Conservation (phyloP, 2,329 filamentous ascomycete species). For the Diplodia sapinea region DNA sequence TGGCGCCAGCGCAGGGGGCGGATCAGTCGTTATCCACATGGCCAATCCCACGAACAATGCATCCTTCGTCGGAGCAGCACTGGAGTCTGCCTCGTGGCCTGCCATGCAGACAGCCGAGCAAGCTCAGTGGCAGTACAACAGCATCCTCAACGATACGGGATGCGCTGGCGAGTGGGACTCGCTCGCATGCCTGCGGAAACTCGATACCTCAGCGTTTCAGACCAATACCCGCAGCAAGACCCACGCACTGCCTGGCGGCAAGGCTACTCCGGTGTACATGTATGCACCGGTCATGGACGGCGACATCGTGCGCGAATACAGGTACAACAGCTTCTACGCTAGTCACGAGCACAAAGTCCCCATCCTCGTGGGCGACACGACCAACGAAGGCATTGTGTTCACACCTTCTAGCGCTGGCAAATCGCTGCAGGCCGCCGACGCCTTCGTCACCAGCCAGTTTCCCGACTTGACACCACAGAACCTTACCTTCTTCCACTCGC, state of each 20-base stretch:
- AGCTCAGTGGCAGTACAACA: conserved; percentile 52
- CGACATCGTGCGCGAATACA: conserved; percentile 50
- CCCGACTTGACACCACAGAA: conserved; percentile 42
- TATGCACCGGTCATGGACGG: conserved; percentile 53
- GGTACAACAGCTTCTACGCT: conserved; percentile 45
- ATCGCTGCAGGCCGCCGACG: conserved; percentile 39
- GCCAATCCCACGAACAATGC: conserved; percentile 47
- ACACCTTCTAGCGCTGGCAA: conserved; percentile 43
- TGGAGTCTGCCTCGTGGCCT: conserved; percentile 48
- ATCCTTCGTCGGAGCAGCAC: conserved; percentile 45
- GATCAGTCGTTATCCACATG: conserved; percentile 46
- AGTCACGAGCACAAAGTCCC: conserved; percentile 50
- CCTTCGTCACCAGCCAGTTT: conserved; percentile 49
- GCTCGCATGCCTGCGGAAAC: conserved; percentile 47
- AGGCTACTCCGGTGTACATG: conserved; percentile 45
- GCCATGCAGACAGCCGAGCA: conserved; percentile 47
- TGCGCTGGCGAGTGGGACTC: conserved; percentile 41
- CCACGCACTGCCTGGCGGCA: conserved; percentile 47
- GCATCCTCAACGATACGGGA: conserved; percentile 42
- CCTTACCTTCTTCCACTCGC: conserved; percentile 39
- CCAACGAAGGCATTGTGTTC: conserved; percentile 52
- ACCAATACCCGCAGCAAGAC: conserved; percentile 44
- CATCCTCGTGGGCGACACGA: conserved; percentile 53
- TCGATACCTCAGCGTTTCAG: conserved; percentile 48
- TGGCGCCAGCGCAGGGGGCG: conserved; percentile 50